Conservation (phyloP, 148 eudicot genomes). For the Selenicereus undatus region DNA sequence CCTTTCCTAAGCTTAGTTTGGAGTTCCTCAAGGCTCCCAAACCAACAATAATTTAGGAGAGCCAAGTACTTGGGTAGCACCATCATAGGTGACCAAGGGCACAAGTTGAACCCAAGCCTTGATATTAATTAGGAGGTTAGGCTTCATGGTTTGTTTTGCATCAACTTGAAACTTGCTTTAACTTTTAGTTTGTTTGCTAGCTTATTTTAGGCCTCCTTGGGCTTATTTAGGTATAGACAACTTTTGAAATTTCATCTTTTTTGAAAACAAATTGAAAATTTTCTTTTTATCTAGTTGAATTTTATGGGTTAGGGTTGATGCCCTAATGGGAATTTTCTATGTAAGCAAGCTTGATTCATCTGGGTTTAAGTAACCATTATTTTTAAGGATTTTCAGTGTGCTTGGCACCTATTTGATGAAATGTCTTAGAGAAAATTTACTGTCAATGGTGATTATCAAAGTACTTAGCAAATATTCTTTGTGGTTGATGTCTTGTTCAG, state of each 20-base stretch:
- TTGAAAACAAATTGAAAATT: background rate
- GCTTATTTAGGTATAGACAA: constrained; percentile 55
- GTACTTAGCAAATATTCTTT: background rate
- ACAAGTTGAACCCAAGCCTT: too few relatives aligned
- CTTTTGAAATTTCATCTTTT: background rate
- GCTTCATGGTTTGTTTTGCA: too few relatives aligned
- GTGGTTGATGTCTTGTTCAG: background rate
- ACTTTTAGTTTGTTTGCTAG: constrained; percentile 88
- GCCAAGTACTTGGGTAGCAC: too few relatives aligned
- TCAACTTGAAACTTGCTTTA: constrained; percentile 79
- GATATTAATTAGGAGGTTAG: too few relatives aligned
- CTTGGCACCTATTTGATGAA: background rate
- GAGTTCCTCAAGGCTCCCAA: too few relatives aligned
- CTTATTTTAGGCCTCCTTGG: constrained; percentile 70
- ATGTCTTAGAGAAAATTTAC: background rate
- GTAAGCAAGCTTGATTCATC: constrained; percentile 1
- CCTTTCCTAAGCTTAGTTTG: too few relatives aligned
- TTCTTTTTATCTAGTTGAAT: background rate
- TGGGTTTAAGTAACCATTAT: background rate
- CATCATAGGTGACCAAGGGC: too few relatives aligned
- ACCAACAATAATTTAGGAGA: too few relatives aligned
- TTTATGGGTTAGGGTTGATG: constrained; percentile 5
- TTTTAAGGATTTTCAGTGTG: constrained; percentile 11
- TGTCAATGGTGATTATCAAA: background rate
- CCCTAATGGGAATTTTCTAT: constrained; percentile 19